These are phyloP conservation scores for Globisporangium rhizosaccharum DNA, from an alignment of 352 stramenopile species.

Conservation along the genomic window DNA sequence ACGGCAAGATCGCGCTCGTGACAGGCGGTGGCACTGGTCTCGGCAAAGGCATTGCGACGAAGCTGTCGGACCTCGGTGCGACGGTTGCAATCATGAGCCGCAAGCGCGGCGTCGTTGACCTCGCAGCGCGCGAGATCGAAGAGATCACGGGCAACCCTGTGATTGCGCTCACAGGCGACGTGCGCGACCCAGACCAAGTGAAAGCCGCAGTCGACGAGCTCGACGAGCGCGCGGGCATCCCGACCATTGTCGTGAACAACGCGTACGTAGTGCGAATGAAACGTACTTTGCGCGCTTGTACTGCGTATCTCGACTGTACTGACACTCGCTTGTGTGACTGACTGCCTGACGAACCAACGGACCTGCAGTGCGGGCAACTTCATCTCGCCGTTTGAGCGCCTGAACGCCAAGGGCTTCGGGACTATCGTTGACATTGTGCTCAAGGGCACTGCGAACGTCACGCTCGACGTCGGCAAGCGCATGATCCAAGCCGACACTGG, in stretches of 20 bases:
- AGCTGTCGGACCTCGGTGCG: constrained; percentile 90
- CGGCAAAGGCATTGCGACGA: constrained; percentile 92
- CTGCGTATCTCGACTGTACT: background rate
- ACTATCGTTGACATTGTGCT: constrained; percentile 97
- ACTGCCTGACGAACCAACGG: background rate
- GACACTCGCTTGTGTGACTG: too few relatives aligned
- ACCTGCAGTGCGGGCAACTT: constrained; percentile 91
- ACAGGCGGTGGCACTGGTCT: constrained; percentile 95
- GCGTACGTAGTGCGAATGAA: constrained; percentile 22
- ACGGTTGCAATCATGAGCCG: constrained; percentile 94
- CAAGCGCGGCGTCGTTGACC: constrained; percentile 87
- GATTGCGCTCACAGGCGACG: constrained; percentile 77
- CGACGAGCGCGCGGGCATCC: constrained; percentile 52
- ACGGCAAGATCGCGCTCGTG: constrained; percentile 88
- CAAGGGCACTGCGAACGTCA: constrained; percentile 82
- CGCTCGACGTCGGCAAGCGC: constrained; percentile 69
- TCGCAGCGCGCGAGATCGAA: constrained; percentile 76
- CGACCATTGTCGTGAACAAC: constrained; percentile 80
- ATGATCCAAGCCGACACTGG: constrained; percentile 71
- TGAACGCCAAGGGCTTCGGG: constrained; percentile 93
- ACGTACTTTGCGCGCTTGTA: background rate
- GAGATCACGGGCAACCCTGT: constrained; percentile 52
- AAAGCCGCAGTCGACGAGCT: constrained; percentile 78
- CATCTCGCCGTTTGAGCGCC: constrained; percentile 86
- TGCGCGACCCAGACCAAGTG: constrained; percentile 87